Conservation (phyloP, 192 early-diverging fungal genomes). For the Backusella australiensis region DNA sequence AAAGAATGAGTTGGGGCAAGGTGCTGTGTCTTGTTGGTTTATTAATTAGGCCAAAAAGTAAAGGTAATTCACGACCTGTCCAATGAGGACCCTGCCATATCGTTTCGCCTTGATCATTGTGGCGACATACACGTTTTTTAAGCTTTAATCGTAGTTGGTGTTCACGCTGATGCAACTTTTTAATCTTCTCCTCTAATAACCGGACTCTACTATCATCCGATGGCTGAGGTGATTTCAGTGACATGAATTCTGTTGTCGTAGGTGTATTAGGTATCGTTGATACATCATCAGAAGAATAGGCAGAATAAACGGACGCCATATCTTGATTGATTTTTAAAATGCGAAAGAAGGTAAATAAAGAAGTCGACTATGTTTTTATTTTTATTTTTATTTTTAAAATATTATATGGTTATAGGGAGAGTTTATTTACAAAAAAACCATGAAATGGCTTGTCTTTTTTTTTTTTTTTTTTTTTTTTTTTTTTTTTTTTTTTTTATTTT, state of each 20-base stretch:
- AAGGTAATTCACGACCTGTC: not conserved
- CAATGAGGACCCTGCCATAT: not conserved
- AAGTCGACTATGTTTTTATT: not conserved
- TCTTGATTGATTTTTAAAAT: not conserved
- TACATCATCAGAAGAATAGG: not conserved
- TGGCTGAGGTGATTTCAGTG: not conserved
- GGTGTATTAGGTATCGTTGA: not conserved
- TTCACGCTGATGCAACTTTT: not conserved
- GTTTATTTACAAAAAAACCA: conserved; percentile 7
- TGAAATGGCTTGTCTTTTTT: not conserved
- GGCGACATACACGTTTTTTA: not conserved
- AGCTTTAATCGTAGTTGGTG: not conserved
- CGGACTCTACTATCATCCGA: not conserved
- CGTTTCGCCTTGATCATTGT: not conserved
- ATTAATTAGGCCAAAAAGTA: not conserved
- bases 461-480: too few relatives aligned
- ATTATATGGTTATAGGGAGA: not conserved
- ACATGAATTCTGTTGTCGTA: not conserved
- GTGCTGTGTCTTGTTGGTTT: not conserved
- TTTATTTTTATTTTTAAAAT: not conserved
- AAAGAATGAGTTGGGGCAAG: not conserved
- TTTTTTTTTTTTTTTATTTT: too few relatives aligned
- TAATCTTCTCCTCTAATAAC: not conserved
- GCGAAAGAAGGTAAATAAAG: not conserved
- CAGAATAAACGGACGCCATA: not conserved